Evolutionary conservation across 2,329 filamentous ascomycete species (phyloP).

Genomic region (Fusarium longipes): DNA sequence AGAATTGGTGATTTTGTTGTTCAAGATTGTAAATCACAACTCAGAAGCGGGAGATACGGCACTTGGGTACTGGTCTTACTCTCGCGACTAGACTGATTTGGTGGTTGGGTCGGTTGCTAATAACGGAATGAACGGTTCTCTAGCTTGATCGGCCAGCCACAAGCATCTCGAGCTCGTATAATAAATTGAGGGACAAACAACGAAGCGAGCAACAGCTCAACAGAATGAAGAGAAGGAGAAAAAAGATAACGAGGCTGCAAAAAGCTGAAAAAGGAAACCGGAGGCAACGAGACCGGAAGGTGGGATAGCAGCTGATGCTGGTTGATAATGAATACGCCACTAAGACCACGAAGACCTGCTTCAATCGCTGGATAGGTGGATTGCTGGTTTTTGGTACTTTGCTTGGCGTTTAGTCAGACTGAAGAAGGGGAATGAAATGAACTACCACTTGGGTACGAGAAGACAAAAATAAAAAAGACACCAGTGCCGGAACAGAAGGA

Average conservation of each 20-base stretch:
- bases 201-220: slow-evolving; percentile 27
- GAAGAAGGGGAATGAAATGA: slow-evolving; percentile 27
- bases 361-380: slow-evolving; percentile 25
- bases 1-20: slow-evolving; percentile 13
- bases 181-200: slow-evolving; percentile 4
- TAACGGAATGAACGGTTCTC: slow-evolving; percentile 29
- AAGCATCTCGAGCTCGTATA: slow-evolving; percentile 39
- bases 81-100: slow-evolving; percentile 31
- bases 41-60: slow-evolving; percentile 22
- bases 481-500: slow-evolving; percentile 25
- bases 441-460: slow-evolving; percentile 35
- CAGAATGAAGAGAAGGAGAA: slow-evolving; percentile 21
- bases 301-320: slow-evolving; percentile 30
- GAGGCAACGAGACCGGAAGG: slow-evolving; percentile 20
- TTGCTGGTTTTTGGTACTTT: slow-evolving; percentile 17
- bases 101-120: slow-evolving; percentile 35
- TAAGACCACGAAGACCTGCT: slow-evolving; percentile 42
- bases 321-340: slow-evolving; percentile 34
- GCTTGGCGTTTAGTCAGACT: slow-evolving; percentile 20
- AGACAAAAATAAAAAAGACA: slow-evolving; percentile 22
- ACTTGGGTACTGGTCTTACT: slow-evolving; percentile 21
- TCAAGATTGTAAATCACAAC: slow-evolving; percentile 11
- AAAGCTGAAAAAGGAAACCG: slow-evolving; percentile 17
- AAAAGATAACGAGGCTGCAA: not conserved
- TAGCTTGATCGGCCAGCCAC: slow-evolving; percentile 37